Evolutionary conservation across 495 filamentous ascomycete genomes (phyloP), one percentile per base, ranked within the genome.

Genomic region (Hamigera avellanea): DNA sequence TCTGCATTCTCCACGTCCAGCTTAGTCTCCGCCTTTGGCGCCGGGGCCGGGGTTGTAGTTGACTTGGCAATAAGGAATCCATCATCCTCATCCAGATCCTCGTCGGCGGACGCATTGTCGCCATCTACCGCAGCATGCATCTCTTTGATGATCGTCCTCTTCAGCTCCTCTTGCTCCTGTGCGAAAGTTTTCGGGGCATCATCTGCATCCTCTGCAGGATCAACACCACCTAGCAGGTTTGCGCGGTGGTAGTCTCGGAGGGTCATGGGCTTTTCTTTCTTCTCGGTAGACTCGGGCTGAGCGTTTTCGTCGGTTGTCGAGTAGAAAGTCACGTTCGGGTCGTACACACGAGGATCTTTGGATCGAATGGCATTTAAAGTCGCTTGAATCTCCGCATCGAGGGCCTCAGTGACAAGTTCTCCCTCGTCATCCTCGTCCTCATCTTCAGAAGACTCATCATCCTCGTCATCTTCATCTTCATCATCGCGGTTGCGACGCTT

Each of bases 381-480:
- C 10, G 76, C 83, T 14, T 76, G 73, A 36, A 95, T 94, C 41
- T 93, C 78, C n/a, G 72, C 72, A 51, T 98, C 91, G 36, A 95
- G 65, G 6, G 75, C 74, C 47, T 80, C 70, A 2, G 86, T 93
- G 18, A 76, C 86, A 10, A 96, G 66, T 36, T 85, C 73, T 31
- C 78, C 91, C 14, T 86, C 77, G 37, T 96, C 89, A 51, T 98
- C 91, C 61, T 98, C 91, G 4, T 81, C 75, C 35, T 91, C 86
- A 40, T 77, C 75, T 3, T 70, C 69, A 6, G 80, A 78, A 3
- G 72, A 73, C n/a, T 72, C 72, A 3, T 73, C 72, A 5, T 72
- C 69, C n/a, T 61, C 63, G 10, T 69, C 56, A 26, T 51, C 36
- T 28, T 55, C 17, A 33, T 69, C 56, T 28, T 50, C 36, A 31